phyloP scores from a whole-genome alignment of 306 rosid species.

The Mimosa bimucronata region DNA sequence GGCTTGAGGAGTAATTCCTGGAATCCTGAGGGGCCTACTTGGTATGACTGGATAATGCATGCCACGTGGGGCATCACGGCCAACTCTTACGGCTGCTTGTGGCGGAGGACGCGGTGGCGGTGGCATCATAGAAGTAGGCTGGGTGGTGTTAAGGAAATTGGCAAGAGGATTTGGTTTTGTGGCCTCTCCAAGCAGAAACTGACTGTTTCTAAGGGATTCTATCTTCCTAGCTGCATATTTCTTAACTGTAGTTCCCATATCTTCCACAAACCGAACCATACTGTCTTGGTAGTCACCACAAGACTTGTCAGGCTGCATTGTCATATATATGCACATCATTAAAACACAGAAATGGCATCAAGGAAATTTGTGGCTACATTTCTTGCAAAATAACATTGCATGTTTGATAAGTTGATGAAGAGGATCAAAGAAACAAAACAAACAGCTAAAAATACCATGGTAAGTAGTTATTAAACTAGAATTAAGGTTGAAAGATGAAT shows the following conservation, averaged over 20 bases:
- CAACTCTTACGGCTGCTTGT: not conserved
- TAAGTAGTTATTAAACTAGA: not conserved
- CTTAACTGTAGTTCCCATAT: conserved; percentile 31
- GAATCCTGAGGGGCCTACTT: conserved; percentile 4
- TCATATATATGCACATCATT: not conserved
- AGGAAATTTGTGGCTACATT: not conserved
- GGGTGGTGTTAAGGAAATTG: not conserved
- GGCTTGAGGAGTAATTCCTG: not conserved
- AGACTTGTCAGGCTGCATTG: conserved; percentile 19
- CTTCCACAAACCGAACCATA: conserved; percentile 25
- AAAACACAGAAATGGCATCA: not conserved
- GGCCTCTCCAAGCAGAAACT: not conserved
- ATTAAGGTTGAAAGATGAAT: not conserved
- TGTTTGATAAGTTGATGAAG: not conserved
- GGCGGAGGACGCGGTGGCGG: not conserved
- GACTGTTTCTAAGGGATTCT: not conserved
- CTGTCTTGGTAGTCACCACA: conserved; percentile 26
- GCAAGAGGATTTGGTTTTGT: not conserved
- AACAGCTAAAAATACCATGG: not conserved
- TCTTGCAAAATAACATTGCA: not conserved
- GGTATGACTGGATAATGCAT: too few species aligned
- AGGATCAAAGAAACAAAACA: not conserved
- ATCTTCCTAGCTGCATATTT: conserved; percentile 24
- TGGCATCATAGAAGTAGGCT: not conserved
- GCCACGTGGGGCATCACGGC: not conserved